A percentile compares a stretch with the other conserved stretches of the same genome.
Evolutionary conservation across 129 eudicot genomes (phyloP).

Genomic region (Daucus carota): DNA sequence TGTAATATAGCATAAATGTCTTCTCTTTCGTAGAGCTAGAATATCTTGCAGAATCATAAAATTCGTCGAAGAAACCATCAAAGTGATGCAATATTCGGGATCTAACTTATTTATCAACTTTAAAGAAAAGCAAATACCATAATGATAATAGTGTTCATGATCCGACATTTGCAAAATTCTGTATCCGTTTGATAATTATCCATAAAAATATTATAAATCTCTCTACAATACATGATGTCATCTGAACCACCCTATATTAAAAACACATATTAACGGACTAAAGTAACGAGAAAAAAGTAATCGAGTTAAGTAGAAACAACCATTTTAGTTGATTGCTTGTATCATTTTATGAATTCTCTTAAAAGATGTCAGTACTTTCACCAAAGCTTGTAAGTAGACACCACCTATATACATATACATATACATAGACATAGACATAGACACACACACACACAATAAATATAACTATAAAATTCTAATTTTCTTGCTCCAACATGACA

Average conservation of each 20-base stretch:
- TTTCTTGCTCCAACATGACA: not conserved
- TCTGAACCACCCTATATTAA: not conserved
- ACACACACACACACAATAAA: not conserved
- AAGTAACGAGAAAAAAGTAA: not conserved
- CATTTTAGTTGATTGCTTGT: not conserved
- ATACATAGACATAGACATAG: too few species aligned
- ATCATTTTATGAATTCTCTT: not conserved
- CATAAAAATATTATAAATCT: too few species aligned
- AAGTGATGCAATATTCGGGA: too few species aligned
- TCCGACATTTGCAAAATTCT: too few species aligned
- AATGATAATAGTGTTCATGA: too few species aligned
- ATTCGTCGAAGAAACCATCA: too few species aligned
- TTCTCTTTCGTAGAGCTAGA: too few species aligned
- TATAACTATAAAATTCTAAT: not conserved
- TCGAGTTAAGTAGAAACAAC: not conserved
- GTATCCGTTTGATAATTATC: too few species aligned
- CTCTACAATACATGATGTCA: not conserved
- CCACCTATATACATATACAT: not conserved
- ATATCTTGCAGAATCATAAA: too few species aligned
- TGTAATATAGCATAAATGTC: too few species aligned
- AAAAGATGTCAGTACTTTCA: not conserved
- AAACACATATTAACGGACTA: not conserved
- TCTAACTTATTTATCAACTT: too few species aligned
- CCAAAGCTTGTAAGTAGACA: not conserved
- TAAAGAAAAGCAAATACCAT: too few species aligned